Conservation (phyloP, 192 early-diverging fungal species). For the Entomortierella beljakovae region DNA sequence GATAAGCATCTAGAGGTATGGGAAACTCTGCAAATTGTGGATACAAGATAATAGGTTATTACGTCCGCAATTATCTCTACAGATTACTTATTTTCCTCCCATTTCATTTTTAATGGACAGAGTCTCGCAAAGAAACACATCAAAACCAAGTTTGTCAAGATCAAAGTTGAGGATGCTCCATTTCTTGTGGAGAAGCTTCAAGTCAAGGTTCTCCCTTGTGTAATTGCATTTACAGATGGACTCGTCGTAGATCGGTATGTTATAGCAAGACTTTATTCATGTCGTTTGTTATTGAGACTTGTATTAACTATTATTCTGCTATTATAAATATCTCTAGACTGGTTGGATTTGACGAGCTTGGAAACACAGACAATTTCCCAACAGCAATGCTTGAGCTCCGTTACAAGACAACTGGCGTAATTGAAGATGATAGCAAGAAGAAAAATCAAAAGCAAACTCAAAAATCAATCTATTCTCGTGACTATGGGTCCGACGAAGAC, state of each 20-base stretch:
- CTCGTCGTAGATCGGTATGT: conserved; percentile 75
- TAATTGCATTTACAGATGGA: conserved; percentile 84
- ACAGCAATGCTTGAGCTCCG: conserved; percentile 82
- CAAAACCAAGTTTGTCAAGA: conserved; percentile 88
- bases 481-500: conserved; percentile 49
- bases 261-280: background rate
- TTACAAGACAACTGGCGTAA: conserved; percentile 61
- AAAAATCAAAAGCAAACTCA: conserved; percentile 26
- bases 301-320: background rate
- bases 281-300: background rate
- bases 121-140: conserved; percentile 81
- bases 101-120: conserved; percentile 14
- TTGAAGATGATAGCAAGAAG: conserved; percentile 56
- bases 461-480: conserved; percentile 58
- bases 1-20: conserved; percentile 87
- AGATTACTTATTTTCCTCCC: background rate
- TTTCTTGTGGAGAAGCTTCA: conserved; percentile 93
- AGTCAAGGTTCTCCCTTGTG: conserved; percentile 88
- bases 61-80: no score
- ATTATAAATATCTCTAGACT: conserved; percentile 58
- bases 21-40: background rate
- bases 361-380: conserved; percentile 86
- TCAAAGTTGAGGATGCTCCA: conserved; percentile 89
- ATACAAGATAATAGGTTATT: no score
- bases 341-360: conserved; percentile 95